Conservation (phyloP, 306 rosid species). For the Cucumis sativus region Cucumber_9930_V3 NC_026660.2:6921001-6921500, state of each 20-base stretch:
- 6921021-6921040: conserved; percentile 75
- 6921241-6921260: no score
- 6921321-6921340: no score
- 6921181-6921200: conserved; percentile 50
- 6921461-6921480: neutral
- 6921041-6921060: conserved; percentile 66
- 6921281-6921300: neutral
- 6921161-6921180: conserved; percentile 71
- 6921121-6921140: conserved; percentile 89
- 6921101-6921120: conserved; percentile 88
- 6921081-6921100: conserved; percentile 88
- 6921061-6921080: conserved; percentile 91
- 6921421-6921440: neutral
- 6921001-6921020: conserved; percentile 22
- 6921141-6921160: conserved; percentile 58
- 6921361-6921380: conserved; percentile 1
- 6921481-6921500: neutral
- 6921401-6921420: neutral
- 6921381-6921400: neutral
- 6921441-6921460: neutral
- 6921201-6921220: conserved; percentile 27
- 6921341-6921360: neutral
- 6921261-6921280: neutral
- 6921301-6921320: neutral
- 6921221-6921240: neutral